A percentile compares a stretch with the other conserved stretches of the same genome.
These are phyloP conservation scores for Pythium phragmitis DNA, from an alignment of 352 stramenopile genomes.

Conservation along the genomic window DNA sequence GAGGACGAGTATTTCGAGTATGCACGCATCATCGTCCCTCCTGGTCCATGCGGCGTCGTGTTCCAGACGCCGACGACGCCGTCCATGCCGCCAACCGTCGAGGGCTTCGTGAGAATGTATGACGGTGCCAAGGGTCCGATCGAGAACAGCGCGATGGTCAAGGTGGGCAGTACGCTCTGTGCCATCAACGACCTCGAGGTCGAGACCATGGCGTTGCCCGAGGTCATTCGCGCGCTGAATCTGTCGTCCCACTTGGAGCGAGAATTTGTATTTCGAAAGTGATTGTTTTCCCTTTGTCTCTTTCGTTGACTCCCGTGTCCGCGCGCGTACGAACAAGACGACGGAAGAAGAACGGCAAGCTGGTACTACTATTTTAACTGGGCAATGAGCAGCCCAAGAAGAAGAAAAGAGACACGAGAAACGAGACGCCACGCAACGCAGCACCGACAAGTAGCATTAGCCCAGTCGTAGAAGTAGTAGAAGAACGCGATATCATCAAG, in stretches of 20 bases:
- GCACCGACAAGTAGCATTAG: too few species aligned
- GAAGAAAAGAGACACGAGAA: neutral
- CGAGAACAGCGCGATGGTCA: constrained; percentile 69
- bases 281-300: neutral
- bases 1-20: constrained; percentile 74
- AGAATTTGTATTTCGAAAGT: constrained; percentile 73
- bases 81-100: constrained; percentile 46
- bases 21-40: constrained; percentile 71
- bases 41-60: constrained; percentile 68
- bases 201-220: constrained; percentile 53
- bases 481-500: too few species aligned
- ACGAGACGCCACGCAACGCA: neutral
- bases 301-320: too few species aligned
- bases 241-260: constrained; percentile 68
- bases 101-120: constrained; percentile 71
- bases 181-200: constrained; percentile 84
- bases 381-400: neutral
- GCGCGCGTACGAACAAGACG: too few species aligned
- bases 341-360: neutral
- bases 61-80: constrained; percentile 47
- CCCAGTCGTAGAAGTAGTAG: too few species aligned
- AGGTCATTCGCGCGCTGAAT: constrained; percentile 74
- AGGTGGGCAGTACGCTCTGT: constrained; percentile 63
- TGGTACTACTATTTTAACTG: neutral
- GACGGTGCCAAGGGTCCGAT: constrained; percentile 71